Evolutionary conservation across 2,329 filamentous ascomycete genomes (phyloP).

Genomic region (Phialocephala subalpina): DNA sequence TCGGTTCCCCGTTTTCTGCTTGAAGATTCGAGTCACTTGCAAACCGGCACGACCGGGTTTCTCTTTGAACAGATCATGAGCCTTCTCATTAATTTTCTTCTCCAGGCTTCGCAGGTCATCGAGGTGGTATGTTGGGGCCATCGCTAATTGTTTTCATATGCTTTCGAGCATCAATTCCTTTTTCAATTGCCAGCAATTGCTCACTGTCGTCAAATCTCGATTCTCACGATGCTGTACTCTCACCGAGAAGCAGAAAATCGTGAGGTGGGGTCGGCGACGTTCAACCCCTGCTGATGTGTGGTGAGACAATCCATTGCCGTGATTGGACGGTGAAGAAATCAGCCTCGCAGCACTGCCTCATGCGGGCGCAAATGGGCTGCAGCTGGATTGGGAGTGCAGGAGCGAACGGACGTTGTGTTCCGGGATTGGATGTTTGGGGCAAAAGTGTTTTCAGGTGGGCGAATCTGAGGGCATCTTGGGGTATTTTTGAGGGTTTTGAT

Average conservation of each 20-base stretch:
- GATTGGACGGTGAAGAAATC: not conserved
- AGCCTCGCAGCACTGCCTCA: conserved; percentile 9
- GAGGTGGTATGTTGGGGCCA: conserved; percentile 10
- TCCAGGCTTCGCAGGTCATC: conserved; percentile 23
- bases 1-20: not conserved
- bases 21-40: conserved; percentile 21
- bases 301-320: not conserved
- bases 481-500: not conserved
- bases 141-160: not conserved
- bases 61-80: conserved; percentile 27
- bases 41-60: conserved; percentile 19
- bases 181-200: not conserved
- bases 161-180: not conserved
- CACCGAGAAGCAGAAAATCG: not conserved
- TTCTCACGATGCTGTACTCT: not conserved
- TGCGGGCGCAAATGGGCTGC: not conserved
- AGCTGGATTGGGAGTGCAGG: not conserved
- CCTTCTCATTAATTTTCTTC: conserved; percentile 23
- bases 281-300: not conserved
- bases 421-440: not conserved
- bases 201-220: not conserved
- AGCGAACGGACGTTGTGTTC: not conserved
- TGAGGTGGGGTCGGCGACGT: not conserved
- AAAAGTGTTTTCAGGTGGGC: not conserved
- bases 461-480: not conserved